These are phyloP conservation scores for Daedaleopsis nitida DNA, from an alignment of 768 basidiomycete species.

Conservation along the genomic window DNA sequence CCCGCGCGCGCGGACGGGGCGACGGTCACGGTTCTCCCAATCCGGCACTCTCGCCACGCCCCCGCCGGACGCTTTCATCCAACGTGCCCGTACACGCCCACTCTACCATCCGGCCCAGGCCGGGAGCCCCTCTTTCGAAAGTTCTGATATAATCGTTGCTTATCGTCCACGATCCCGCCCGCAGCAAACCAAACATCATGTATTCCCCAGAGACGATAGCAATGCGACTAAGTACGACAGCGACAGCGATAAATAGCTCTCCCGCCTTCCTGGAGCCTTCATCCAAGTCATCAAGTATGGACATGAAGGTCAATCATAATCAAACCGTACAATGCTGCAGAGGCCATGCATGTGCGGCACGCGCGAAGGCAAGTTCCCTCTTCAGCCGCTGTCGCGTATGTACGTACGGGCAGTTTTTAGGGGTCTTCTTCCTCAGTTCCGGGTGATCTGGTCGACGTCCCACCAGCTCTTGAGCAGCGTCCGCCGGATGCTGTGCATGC, in stretches of 20 bases:
- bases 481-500: constrained; percentile 32
- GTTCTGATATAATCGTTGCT: constrained; percentile 15
- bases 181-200: neutral
- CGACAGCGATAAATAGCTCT: constrained; percentile 9
- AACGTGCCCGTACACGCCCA: constrained; percentile 1
- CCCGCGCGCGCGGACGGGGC: constrained; percentile 16
- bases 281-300: constrained; percentile 4
- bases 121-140: constrained; percentile 2
- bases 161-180: no score
- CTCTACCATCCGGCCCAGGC: constrained; percentile 6
- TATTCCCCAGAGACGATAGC: neutral
- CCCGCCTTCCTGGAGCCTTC: neutral
- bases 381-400: no score
- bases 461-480: constrained; percentile 37
- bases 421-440: no score
- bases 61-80: constrained; percentile 18
- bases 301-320: constrained; percentile 8
- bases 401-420: no score
- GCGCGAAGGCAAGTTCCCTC: constrained; percentile 53
- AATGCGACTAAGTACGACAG: constrained; percentile 1
- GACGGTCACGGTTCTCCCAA: constrained; percentile 11
- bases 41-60: constrained; percentile 3
- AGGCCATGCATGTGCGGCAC: constrained; percentile 6
- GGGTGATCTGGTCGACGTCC: constrained; percentile 33
- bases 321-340: neutral